Evolutionary conservation across 768 basidiomycete genomes (phyloP).

Genomic region (Cystofilobasidium macerans): DNA sequence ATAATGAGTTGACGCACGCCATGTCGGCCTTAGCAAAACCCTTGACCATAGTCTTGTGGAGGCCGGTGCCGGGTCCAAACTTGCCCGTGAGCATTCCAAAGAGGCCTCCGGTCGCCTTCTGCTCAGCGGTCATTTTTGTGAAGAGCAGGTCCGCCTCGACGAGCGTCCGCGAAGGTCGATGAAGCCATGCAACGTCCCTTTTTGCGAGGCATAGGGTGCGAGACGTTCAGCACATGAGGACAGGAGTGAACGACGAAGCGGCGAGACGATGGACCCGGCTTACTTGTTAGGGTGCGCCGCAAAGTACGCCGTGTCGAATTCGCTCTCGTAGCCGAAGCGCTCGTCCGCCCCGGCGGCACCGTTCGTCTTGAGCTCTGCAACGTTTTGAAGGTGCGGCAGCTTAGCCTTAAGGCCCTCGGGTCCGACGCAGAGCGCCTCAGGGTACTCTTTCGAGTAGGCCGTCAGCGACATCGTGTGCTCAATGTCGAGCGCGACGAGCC

Average conservation of each 20-base stretch:
- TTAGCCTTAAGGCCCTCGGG: constrained; percentile 48
- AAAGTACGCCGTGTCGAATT: constrained; percentile 29
- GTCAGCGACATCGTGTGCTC: constrained; percentile 1
- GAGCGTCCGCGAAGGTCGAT: constrained; percentile 56
- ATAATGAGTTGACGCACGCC: not conserved
- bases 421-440: constrained; percentile 46
- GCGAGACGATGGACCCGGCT: too few relatives aligned
- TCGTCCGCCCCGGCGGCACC: constrained; percentile 1
- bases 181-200: constrained; percentile 73
- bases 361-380: constrained; percentile 44
- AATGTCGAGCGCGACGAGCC: constrained; percentile 9
- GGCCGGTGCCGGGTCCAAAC: not conserved
- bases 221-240: constrained; percentile 46
- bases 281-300: constrained; percentile 22
- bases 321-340: constrained; percentile 62
- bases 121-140: constrained; percentile 59
- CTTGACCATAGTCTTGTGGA: not conserved
- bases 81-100: not conserved
- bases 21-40: not conserved
- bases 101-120: constrained; percentile 7
- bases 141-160: constrained; percentile 72
- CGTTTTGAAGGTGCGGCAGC: constrained; percentile 42
- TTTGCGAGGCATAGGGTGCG: constrained; percentile 48
- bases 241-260: constrained; percentile 13
- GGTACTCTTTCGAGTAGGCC: constrained; percentile 10